These are phyloP conservation scores for Septoria linicola DNA, from an alignment of 2,329 filamentous ascomycete genomes.

Conservation along the genomic window DNA sequence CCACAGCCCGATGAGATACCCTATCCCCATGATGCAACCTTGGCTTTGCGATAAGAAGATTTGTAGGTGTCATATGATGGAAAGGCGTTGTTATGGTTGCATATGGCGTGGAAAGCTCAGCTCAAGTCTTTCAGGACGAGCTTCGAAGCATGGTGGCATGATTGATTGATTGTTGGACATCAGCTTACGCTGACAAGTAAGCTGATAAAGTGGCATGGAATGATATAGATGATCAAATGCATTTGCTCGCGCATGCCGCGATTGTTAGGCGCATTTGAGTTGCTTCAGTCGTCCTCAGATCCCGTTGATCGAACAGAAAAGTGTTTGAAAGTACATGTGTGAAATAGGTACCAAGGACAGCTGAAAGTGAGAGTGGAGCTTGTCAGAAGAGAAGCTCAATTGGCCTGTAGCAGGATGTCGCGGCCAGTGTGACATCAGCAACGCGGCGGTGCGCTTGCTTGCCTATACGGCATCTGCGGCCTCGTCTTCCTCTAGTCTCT, in stretches of 20 bases:
- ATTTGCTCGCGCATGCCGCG: background rate
- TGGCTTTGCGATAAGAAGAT: conserved; percentile 16
- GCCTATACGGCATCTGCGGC: conserved; percentile 1
- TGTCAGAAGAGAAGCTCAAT: conserved; percentile 2
- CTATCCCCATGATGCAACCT: conserved; percentile 12
- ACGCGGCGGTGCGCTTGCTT: background rate
- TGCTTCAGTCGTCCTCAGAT: background rate
- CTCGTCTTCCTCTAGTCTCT: background rate
- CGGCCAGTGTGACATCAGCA: conserved; percentile 1
- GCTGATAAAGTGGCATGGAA: background rate
- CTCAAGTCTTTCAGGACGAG: background rate
- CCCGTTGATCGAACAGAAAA: background rate
- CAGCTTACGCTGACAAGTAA: background rate
- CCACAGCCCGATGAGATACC: conserved; percentile 33
- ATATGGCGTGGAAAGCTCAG: conserved; percentile 5
- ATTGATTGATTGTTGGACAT: background rate
- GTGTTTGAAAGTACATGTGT: no score
- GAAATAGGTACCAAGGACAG: no score
- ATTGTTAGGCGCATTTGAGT: background rate
- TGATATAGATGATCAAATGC: background rate
- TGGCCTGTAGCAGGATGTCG: background rate
- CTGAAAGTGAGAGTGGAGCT: conserved; percentile 1
- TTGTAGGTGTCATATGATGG: background rate
- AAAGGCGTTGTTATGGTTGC: background rate
- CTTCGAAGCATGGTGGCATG: conserved; percentile 1